Conservation (phyloP, 352 stramenopile species). For the Phytophthora palmivora region DNA sequence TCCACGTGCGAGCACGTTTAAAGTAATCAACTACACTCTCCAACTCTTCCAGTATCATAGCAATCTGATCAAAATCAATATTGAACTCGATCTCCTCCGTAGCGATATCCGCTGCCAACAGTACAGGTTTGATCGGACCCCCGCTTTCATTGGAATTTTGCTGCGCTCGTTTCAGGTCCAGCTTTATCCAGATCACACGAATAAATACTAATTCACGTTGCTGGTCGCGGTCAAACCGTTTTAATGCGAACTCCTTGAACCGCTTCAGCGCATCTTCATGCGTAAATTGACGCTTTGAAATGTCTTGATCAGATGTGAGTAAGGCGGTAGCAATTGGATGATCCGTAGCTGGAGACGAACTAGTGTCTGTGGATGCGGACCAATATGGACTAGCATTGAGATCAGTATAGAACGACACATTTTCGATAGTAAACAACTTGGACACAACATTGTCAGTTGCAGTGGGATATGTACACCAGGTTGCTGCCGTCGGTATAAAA, state of each 20-base stretch:
- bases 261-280: conserved; percentile 27
- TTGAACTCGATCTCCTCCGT: conserved; percentile 67
- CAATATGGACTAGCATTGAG: conserved; percentile 49
- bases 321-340: conserved; percentile 5
- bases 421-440: conserved; percentile 71
- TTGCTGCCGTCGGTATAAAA: conserved; percentile 66
- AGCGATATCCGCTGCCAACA: conserved; percentile 62
- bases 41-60: conserved; percentile 52
- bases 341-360: conserved; percentile 4
- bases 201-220: conserved; percentile 58
- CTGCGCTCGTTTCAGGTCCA: conserved; percentile 49
- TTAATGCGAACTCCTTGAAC: conserved; percentile 45
- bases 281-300: conserved; percentile 6
- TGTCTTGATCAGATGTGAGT: background rate
- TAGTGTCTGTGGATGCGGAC: conserved; percentile 2
- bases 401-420: conserved; percentile 70
- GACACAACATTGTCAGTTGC: conserved; percentile 35
- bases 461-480: conserved; percentile 56
- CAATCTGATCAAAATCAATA: conserved; percentile 64
- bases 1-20: conserved; percentile 36
- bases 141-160: conserved; percentile 1
- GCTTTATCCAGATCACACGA: conserved; percentile 65
- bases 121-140: background rate
- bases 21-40: conserved; percentile 47
- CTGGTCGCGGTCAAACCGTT: conserved; percentile 39